Evolutionary conservation across 192 early-diverging fungal species (phyloP).

Genomic region (Mortierella alpina): DNA sequence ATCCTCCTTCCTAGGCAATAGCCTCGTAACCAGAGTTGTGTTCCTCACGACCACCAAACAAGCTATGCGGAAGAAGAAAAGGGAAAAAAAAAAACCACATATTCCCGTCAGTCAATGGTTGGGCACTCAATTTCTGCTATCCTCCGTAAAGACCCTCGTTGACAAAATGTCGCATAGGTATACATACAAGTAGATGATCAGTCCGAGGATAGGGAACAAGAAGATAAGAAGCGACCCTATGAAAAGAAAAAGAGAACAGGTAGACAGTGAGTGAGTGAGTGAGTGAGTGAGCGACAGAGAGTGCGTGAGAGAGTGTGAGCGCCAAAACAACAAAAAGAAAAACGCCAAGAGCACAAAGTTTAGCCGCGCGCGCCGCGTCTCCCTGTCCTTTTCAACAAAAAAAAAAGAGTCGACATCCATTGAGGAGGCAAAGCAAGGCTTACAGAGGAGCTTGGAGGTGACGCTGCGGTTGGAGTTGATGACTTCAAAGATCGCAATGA

Average conservation of each 20-base stretch:
- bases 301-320: not conserved
- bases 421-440: not conserved
- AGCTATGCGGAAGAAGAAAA: not conserved
- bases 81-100: not conserved
- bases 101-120: not conserved
- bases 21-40: slow-evolving; percentile 35
- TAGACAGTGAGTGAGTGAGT: not conserved
- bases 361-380: not conserved
- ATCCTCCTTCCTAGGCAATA: slow-evolving; percentile 8
- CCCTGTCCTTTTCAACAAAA: not conserved
- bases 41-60: slow-evolving; percentile 44
- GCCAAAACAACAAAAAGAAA: not conserved
- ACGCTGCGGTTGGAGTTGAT: slow-evolving; percentile 62
- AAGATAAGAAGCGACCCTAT: slow-evolving; percentile 67
- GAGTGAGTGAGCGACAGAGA: not conserved
- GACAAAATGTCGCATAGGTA: not conserved
- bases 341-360: not conserved
- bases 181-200: slow-evolving; percentile 72
- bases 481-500: slow-evolving; percentile 70
- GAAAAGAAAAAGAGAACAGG: not conserved
- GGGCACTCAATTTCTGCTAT: not conserved
- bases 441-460: slow-evolving; percentile 61
- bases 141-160: not conserved
- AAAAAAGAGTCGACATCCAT: not conserved
- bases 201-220: slow-evolving; percentile 69